Percentiles rank a stretch among this genome's conserved stretches.
phyloP scores from a whole-genome alignment of 345 rosid species.

The Ceriops tagal region DNA sequence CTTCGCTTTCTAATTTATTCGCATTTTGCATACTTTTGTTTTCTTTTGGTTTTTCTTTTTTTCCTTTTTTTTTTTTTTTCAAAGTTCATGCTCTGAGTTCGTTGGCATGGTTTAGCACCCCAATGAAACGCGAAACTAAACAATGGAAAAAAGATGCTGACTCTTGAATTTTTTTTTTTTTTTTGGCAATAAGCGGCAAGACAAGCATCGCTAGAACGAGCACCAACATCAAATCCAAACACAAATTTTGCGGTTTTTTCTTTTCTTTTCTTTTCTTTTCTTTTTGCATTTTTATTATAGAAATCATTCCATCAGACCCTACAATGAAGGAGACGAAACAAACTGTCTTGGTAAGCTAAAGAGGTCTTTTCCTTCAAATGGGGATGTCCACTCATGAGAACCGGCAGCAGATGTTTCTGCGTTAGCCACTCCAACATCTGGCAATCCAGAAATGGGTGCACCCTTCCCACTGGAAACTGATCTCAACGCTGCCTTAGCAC shows the following conservation, averaged over 20 bases:
- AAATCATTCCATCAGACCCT: conserved; percentile 35
- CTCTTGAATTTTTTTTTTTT: background rate
- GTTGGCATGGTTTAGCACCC: too few species aligned
- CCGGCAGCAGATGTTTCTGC: conserved; percentile 42
- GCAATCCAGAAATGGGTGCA: conserved; percentile 39
- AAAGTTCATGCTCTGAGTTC: too few species aligned
- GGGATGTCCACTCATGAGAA: conserved; percentile 79
- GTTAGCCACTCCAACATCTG: conserved; percentile 31
- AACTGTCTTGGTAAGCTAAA: conserved; percentile 83
- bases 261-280: conserved; percentile 3
- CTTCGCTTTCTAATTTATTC: too few species aligned
- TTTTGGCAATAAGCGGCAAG: conserved; percentile 19
- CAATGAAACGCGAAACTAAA: background rate
- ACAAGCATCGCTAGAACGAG: conserved; percentile 34
- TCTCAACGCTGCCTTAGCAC: conserved; percentile 43
- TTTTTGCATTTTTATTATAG: conserved; percentile 34
- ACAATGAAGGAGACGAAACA: conserved; percentile 76
- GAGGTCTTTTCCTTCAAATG: conserved; percentile 86
- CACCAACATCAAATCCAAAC: conserved; percentile 47
- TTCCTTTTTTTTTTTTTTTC: too few species aligned
- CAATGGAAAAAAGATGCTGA: background rate
- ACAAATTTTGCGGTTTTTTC: conserved; percentile 21
- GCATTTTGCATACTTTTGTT: too few species aligned
- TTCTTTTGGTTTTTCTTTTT: too few species aligned
- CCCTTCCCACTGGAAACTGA: conserved; percentile 36